Evolutionary conservation across 2,329 filamentous ascomycete genomes (phyloP).

Genomic region (Colletotrichum cordylinicola): DNA sequence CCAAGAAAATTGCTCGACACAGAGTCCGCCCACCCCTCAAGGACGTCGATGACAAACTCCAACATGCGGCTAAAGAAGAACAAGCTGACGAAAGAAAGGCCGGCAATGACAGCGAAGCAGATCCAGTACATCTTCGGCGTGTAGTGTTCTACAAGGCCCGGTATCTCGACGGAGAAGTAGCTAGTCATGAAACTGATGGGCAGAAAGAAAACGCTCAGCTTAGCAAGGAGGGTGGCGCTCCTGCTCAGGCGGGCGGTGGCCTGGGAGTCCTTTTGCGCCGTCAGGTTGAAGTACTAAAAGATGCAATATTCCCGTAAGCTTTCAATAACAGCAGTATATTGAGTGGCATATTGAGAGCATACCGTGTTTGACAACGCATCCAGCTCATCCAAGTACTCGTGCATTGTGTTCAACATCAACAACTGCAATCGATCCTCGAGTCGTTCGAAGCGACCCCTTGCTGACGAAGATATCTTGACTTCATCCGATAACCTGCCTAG

Average conservation of each 20-base stretch:
- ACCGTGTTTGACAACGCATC: conserved; percentile 73
- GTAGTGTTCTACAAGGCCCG: conserved; percentile 61
- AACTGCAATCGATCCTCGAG: conserved; percentile 64
- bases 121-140: conserved; percentile 70
- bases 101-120: conserved; percentile 68
- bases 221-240: conserved; percentile 75
- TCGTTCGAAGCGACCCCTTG: conserved; percentile 63
- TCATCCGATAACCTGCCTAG: background rate
- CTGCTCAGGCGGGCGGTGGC: conserved; percentile 75
- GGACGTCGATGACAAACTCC: conserved; percentile 49
- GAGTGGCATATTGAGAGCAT: conserved; percentile 27
- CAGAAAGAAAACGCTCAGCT: conserved; percentile 77
- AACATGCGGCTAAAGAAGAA: conserved; percentile 56
- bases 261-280: conserved; percentile 76
- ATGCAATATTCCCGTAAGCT: conserved; percentile 13
- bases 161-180: conserved; percentile 74
- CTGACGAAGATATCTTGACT: conserved; percentile 46
- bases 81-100: conserved; percentile 62
- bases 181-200: conserved; percentile 77
- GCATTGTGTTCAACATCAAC: conserved; percentile 66
- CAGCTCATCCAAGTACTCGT: conserved; percentile 72
- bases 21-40: conserved; percentile 40
- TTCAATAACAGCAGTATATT: background rate
- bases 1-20: background rate
- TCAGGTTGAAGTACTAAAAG: conserved; percentile 76